These are phyloP conservation scores for Irpex sp. DNA, from an alignment of 1,284 basidiomycete genomes.

Conservation along the genomic window DNA sequence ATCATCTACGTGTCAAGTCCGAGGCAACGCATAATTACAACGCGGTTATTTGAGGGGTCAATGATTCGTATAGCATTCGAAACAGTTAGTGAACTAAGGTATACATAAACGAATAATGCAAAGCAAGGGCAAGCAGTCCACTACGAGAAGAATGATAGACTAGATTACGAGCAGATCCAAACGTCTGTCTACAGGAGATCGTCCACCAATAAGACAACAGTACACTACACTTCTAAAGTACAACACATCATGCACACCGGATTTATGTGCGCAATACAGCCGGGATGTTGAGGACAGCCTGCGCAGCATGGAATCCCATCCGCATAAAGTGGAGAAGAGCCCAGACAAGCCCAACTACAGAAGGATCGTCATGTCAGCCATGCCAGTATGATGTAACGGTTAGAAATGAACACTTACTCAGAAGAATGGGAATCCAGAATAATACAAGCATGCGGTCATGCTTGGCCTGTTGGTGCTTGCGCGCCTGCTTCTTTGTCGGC, in stretches of 20 bases:
- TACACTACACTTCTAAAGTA: neutral
- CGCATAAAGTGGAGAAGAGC: constrained; percentile 56
- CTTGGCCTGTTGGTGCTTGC: constrained; percentile 58
- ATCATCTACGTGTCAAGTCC: neutral
- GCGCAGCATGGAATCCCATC: constrained; percentile 51
- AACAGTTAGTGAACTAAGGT: neutral
- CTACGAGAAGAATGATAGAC: neutral
- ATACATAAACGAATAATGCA: neutral
- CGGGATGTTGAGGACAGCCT: constrained; percentile 48
- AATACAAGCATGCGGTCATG: constrained; percentile 89
- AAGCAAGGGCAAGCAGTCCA: neutral
- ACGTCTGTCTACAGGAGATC: neutral
- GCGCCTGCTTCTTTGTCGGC: constrained; percentile 48
- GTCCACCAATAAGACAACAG: neutral
- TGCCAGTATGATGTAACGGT: neutral
- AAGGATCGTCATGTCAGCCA: constrained; percentile 7
- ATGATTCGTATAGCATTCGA: neutral
- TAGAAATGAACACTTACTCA: constrained; percentile 49
- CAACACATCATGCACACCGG: neutral
- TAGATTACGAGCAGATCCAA: neutral
- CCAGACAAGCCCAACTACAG: constrained; percentile 66
- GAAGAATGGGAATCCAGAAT: constrained; percentile 92
- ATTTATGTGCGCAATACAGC: constrained; percentile 37
- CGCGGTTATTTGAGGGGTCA: neutral
- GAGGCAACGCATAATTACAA: neutral